Conservation (phyloP, 192 early-diverging fungal genomes). For the Podochytrium sp. region DNA sequence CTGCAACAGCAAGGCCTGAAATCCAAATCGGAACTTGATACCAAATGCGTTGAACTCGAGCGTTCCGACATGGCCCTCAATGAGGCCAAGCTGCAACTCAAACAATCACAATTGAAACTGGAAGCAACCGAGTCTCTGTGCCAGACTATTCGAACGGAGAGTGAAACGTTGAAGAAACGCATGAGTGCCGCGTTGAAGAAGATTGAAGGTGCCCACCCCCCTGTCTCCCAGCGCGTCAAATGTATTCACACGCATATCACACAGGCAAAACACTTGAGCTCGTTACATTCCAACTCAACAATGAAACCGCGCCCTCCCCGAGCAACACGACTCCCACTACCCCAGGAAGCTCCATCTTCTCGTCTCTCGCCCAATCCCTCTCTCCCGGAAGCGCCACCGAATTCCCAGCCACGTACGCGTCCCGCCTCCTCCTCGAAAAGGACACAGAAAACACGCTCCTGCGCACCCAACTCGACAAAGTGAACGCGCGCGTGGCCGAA, state of each 20-base stretch:
- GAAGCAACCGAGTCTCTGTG: neutral
- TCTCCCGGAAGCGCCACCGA: neutral
- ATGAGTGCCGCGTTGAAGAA: neutral
- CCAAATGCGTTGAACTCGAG: neutral
- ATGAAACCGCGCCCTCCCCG: neutral
- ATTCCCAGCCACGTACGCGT: neutral
- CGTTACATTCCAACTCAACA: slow-evolving; percentile 1
- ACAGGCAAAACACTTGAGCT: neutral
- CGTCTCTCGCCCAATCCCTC: neutral
- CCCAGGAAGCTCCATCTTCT: no score
- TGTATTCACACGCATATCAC: neutral
- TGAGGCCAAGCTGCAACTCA: neutral
- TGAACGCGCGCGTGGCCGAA: neutral
- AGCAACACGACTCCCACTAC: neutral
- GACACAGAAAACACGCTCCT: neutral
- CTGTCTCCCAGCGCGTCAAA: neutral
- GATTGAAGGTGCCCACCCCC: neutral
- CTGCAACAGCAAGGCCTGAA: neutral
- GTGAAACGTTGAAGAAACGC: neutral
- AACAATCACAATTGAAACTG: neutral
- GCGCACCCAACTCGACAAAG: neutral
- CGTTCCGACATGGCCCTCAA: neutral
- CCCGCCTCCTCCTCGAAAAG: neutral
- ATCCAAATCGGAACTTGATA: neutral
- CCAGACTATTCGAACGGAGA: neutral